These are phyloP conservation scores for Mycena citricolor DNA, from an alignment of 1,284 basidiomycete genomes.

Conservation along the genomic window DNA sequence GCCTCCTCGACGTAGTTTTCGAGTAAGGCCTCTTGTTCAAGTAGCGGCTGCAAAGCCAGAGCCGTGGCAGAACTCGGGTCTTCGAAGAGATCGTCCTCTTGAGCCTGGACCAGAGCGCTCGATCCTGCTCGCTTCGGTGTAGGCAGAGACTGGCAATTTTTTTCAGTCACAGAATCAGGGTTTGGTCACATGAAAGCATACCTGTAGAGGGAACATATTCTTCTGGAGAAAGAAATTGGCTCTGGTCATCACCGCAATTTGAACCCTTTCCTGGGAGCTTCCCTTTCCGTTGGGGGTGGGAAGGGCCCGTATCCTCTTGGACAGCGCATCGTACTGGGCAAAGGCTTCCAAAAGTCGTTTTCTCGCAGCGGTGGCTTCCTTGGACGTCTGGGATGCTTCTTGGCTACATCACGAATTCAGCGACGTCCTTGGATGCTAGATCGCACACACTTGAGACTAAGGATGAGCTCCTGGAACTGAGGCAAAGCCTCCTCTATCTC, in stretches of 20 bases:
- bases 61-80: conserved; percentile 73
- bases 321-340: conserved; percentile 83
- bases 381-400: conserved; percentile 59
- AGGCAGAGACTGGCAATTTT: conserved; percentile 54
- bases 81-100: conserved; percentile 34
- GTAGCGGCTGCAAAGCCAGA: conserved; percentile 73
- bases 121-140: conserved; percentile 46
- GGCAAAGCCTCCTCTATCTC: conserved; percentile 52
- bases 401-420: conserved; percentile 51
- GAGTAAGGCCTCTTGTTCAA: conserved; percentile 88
- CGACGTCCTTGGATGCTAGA: conserved; percentile 24
- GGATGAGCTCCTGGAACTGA: conserved; percentile 49
- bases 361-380: conserved; percentile 69
- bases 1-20: conserved; percentile 85
- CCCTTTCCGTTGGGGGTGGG: conserved; percentile 59
- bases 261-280: conserved; percentile 81
- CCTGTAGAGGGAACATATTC: conserved; percentile 84
- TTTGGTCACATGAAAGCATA: conserved; percentile 29
- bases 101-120: conserved; percentile 23
- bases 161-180: conserved; percentile 3
- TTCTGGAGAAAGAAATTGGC: conserved; percentile 85
- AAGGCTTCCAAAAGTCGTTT: conserved; percentile 84
- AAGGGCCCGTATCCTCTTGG: conserved; percentile 79
- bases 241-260: conserved; percentile 76
- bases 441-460: conserved; percentile 46